phyloP scores from a whole-genome alignment of 2,329 filamentous ascomycete species.

The Claviceps capensis region DNA sequence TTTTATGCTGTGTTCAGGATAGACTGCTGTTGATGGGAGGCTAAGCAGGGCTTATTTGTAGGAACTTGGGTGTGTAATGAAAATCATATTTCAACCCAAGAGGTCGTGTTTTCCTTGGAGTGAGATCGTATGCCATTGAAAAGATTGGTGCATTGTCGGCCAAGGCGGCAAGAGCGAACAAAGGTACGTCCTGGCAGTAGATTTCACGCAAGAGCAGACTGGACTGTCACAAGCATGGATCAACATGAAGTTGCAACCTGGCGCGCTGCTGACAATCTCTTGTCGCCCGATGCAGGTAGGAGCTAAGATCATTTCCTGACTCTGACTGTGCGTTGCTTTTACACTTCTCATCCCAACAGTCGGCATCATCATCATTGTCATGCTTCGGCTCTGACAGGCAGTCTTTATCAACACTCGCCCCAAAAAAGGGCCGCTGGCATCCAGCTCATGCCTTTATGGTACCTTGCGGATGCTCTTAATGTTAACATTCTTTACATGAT shows the following conservation, averaged over 20 bases:
- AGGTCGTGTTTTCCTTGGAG: not conserved
- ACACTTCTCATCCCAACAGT: not conserved
- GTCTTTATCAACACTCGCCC: not conserved
- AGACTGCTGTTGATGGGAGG: not conserved
- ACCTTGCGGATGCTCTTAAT: not conserved
- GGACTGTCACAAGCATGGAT: not conserved
- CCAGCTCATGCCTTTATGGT: not conserved
- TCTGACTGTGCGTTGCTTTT: not conserved
- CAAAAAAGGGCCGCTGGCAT: not conserved
- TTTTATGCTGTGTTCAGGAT: conserved; percentile 1
- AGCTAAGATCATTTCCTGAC: not conserved
- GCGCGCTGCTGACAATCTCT: not conserved
- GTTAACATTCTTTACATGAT: not conserved
- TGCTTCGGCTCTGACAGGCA: not conserved
- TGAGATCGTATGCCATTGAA: not conserved
- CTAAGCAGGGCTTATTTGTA: conserved; percentile 1
- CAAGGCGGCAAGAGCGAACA: not conserved
- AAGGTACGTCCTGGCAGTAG: not conserved
- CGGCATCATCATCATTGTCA: not conserved
- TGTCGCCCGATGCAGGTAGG: not conserved
- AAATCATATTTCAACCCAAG: conserved; percentile 2
- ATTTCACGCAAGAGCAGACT: not conserved
- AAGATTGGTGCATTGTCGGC: not conserved
- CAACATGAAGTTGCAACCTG: not conserved
- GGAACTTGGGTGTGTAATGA: conserved; percentile 5